Base-by-base conservation (phyloP, 2,329 filamentous ascomycete genomes). In the Cladosporium colombiae region DNA sequence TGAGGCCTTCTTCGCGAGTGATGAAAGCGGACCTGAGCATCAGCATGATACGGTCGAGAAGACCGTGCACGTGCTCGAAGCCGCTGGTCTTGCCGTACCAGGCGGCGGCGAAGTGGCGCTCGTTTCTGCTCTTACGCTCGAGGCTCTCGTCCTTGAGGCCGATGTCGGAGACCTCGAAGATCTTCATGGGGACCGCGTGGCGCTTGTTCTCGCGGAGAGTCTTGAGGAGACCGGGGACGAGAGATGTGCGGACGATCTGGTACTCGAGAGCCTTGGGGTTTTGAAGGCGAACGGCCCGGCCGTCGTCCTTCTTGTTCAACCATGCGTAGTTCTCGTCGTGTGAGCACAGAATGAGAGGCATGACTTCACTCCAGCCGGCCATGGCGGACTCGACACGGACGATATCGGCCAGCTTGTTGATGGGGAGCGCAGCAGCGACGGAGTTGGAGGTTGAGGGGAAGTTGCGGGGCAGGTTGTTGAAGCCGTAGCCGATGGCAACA, bases 251-350 rank as follows among this genome's bases (percentile, higher is more conserved):
- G 29, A 96, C 93, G 64, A 97, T 89, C 79, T 97, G 93, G 80
- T 97, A 97, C 77, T 97, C 93, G 29, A 88, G 85, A 0, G 93
- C 96, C 83, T 97, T 97, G 65, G 93, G 93, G 78, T 97, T 97
- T 69, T 91, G 91, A 49, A 97, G 89, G 73, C 88, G 89, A 71
- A 97, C 88, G 31, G 92, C 93, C 0, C 89, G 92, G 66, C 85
- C 89, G 73, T 96, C 91, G 71, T 97, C 93, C 75, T 89, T 88
- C 75, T 93, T 90, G 81, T 97, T 97, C 61, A 99, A 84, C 91
- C 92, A 97, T 67, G 85, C 89, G 78, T 98, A 99, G 82, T 99
- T 99, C 84, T 99, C 95, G 75, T 98, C 94, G 78, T 97, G 93
- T 55, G 92, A 96, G 84, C 95, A 99, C 64, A 99, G 87, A 71